Conservation (phyloP, 2,329 filamentous ascomycete species). For the Aspergillus ochraceoroseus region DNA sequence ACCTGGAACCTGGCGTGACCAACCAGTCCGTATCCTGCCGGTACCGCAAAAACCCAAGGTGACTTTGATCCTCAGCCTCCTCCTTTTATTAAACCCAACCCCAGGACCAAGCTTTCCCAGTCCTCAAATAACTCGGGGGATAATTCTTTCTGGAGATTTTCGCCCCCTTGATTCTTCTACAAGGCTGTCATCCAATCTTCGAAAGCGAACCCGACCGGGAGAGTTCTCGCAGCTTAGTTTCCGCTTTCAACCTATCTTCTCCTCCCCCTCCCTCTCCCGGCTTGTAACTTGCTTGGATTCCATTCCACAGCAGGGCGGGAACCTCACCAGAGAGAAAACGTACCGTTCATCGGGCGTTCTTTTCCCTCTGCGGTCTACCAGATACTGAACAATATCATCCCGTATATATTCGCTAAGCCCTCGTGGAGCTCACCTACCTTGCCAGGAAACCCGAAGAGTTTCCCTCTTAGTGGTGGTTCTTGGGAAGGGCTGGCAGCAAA, state of each 20-base stretch:
- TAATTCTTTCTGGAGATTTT: too few relatives aligned
- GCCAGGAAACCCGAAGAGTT: constrained; percentile 15
- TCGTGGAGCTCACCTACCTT: constrained; percentile 23
- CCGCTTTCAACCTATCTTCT: constrained; percentile 3
- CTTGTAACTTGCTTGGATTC: constrained; percentile 10
- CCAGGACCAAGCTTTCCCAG: not conserved
- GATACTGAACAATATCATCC: constrained; percentile 8
- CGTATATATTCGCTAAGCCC: constrained; percentile 8
- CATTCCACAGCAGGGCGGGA: constrained; percentile 15
- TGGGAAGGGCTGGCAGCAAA: constrained; percentile 15
- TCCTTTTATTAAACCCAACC: not conserved
- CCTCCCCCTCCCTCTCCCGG: constrained; percentile 5
- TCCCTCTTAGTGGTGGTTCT: constrained; percentile 15
- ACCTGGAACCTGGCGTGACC: not conserved
- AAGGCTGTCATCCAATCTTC: too few relatives aligned
- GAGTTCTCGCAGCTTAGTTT: not conserved
- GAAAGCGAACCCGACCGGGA: not conserved
- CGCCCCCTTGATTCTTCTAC: too few relatives aligned
- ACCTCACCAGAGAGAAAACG: constrained; percentile 7
- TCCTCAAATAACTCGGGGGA: too few relatives aligned
- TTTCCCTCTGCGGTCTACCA: not conserved
- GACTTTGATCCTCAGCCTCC: constrained; percentile 2
- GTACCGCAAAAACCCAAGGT: not conserved
- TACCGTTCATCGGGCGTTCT: constrained; percentile 4
- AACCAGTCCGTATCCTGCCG: not conserved